Evolutionary conservation across 1,284 basidiomycete species (phyloP).

Genomic region (Golubevia sp.): DNA sequence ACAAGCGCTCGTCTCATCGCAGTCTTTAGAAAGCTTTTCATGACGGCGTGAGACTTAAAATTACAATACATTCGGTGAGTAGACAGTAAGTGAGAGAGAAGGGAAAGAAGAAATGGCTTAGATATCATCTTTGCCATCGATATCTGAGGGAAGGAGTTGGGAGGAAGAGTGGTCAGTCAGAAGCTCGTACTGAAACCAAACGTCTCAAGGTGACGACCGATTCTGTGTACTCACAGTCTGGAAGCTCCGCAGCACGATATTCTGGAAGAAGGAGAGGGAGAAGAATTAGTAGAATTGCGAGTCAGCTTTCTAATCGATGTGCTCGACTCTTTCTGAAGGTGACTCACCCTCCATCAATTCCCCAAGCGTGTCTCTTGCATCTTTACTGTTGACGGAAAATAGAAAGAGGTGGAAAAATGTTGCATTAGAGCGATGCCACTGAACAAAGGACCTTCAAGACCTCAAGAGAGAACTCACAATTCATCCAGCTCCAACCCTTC

Average conservation of each 20-base stretch:
- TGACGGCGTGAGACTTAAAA: too few species aligned
- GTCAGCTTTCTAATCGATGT: neutral
- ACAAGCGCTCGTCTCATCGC: too few species aligned
- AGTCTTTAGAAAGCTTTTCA: too few species aligned
- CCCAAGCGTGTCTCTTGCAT: conserved; percentile 50
- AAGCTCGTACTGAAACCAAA: too few species aligned
- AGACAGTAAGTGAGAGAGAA: too few species aligned
- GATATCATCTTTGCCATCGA: conserved; percentile 6
- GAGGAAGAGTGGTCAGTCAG: neutral
- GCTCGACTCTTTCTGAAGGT: neutral
- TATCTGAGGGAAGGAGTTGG: neutral
- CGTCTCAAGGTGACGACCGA: too few species aligned
- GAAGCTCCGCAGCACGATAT: conserved; percentile 53
- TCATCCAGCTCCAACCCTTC: conserved; percentile 93
- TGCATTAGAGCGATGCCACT: neutral
- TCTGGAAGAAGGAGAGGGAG: conserved; percentile 3
- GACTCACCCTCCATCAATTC: conserved; percentile 45
- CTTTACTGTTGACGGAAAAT: conserved; percentile 39
- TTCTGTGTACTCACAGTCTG: conserved; percentile 28
- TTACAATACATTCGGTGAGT: too few species aligned
- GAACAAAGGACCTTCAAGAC: too few species aligned
- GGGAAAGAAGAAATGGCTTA: too few species aligned
- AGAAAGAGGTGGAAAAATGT: too few species aligned
- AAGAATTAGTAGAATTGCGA: too few species aligned
- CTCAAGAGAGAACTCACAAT: too few species aligned